phyloP scores from a whole-genome alignment of 345 rosid species.

The Psidium guajava region DNA sequence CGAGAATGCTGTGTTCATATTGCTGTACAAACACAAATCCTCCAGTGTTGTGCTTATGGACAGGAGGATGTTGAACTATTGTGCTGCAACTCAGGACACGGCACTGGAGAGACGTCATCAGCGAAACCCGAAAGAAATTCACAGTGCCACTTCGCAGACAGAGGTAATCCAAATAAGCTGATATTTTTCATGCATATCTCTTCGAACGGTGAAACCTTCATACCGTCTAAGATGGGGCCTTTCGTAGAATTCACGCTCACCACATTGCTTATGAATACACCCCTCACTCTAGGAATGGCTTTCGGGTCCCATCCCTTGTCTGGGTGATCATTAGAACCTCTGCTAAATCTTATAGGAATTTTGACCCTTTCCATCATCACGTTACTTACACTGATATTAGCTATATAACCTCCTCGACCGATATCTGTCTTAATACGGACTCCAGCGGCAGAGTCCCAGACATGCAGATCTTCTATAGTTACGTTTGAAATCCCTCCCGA shows the following conservation, averaged over 20 bases:
- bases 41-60: neutral
- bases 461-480: conserved; percentile 53
- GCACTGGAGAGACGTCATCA: conserved; percentile 38
- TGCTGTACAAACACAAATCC: neutral
- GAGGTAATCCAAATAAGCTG: conserved; percentile 38
- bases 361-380: conserved; percentile 72
- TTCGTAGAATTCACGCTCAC: conserved; percentile 64
- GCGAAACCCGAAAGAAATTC: conserved; percentile 68
- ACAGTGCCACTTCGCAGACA: conserved; percentile 61
- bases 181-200: conserved; percentile 73
- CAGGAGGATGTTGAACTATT: conserved; percentile 21
- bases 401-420: conserved; percentile 85
- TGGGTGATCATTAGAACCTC: conserved; percentile 90
- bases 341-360: conserved; percentile 77
- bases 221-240: conserved; percentile 66
- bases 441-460: conserved; percentile 93
- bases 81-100: conserved; percentile 59
- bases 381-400: conserved; percentile 51
- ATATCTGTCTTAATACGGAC: conserved; percentile 80
- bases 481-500: conserved; percentile 83
- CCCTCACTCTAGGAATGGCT: conserved; percentile 68
- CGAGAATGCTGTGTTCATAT: neutral
- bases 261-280: conserved; percentile 48
- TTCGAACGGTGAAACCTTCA: conserved; percentile 50
- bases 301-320: conserved; percentile 76